Base-by-base conservation (phyloP, 1,139 yeast genomes). In the Pichia kudriavzevii region DNA sequence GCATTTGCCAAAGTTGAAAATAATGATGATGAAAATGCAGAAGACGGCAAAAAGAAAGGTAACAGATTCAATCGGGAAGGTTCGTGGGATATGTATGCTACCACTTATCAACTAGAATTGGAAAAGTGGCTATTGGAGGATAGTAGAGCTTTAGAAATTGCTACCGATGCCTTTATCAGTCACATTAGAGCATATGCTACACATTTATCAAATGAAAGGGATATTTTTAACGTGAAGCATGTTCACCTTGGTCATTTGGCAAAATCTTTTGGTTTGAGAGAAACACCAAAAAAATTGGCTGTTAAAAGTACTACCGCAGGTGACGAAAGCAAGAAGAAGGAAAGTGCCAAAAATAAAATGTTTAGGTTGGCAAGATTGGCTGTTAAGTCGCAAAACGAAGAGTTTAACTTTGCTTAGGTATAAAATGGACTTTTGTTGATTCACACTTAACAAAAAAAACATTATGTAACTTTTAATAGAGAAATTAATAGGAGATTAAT, bases 101-200 rank as follows among this genome's bases (percentile, higher is more conserved):
- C 99, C 0, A 85, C 95, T 1, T 88, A 94, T 93, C 99, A 91
- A 57, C 66, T 91, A 47, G 78, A 81, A 38, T 72, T 85, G 12
- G 99, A 91, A 62, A 67, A 96, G 53, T 81, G 94, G 81, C 64
- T 88, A 22, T 60, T 91, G 31, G 94, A 77, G 47, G 83, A 82
- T 47, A 60, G 69, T 1, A 58, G 63, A 0, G 71, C 71, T 10
- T 79, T 77, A 37, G 75, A 72, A 16, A 53, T 66, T 12, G 59
- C 60, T 13, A 56, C 59, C 27, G 74, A 77, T 49, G 97, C 84
- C 2, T 91, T 84, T 53, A 75, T 82, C 8, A 80, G 95, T 42
- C 97, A 91, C 57, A 67, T 91, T 28, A 70, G 97, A 52, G 98
- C 98, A 0, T 91, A 91, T 55, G 85, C 98, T n/a, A 91, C 99